Percentiles rank a stretch among this genome's conserved stretches.
These are phyloP conservation scores for Arachis stenosperma DNA, from an alignment of 306 rosid species.

Conservation along the genomic window DNA sequence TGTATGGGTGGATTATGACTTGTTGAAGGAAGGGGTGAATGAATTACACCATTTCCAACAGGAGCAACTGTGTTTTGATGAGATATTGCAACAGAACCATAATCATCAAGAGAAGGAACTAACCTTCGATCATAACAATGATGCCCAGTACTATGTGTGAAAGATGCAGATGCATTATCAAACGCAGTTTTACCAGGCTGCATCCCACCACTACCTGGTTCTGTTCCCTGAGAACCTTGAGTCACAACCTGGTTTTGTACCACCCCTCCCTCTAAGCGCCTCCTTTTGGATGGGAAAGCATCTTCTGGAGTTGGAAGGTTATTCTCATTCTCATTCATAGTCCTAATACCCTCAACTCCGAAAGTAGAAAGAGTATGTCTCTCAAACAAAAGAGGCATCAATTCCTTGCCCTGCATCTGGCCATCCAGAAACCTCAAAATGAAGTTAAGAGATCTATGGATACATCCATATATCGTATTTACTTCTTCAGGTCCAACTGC, in stretches of 20 bases:
- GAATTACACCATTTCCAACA: neutral
- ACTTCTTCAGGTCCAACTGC: constrained; percentile 44
- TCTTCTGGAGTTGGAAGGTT: constrained; percentile 13
- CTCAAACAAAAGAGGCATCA: constrained; percentile 46
- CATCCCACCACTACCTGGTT: constrained; percentile 15
- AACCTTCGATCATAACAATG: constrained; percentile 7
- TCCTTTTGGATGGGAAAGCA: constrained; percentile 32
- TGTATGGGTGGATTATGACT: neutral
- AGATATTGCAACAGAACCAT: neutral
- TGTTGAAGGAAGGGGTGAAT: neutral
- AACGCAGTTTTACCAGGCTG: constrained; percentile 8
- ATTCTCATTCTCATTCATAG: constrained; percentile 9
- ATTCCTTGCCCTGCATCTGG: constrained; percentile 34
- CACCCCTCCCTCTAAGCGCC: constrained; percentile 10
- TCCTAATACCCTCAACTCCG: constrained; percentile 16
- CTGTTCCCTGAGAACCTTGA: constrained; percentile 20
- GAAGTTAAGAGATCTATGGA: constrained; percentile 39
- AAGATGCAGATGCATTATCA: constrained; percentile 13
- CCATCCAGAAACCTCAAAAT: constrained; percentile 33
- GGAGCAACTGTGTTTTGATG: constrained; percentile 18
- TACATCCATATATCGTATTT: constrained; percentile 39
- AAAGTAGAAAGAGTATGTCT: constrained; percentile 21
- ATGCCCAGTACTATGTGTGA: constrained; percentile 26
- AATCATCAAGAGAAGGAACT: constrained; percentile 31
- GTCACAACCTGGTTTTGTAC: constrained; percentile 15